Evolutionary conservation across 2,329 filamentous ascomycete species (phyloP).

Genomic region (Phialophora macrospora): DNA sequence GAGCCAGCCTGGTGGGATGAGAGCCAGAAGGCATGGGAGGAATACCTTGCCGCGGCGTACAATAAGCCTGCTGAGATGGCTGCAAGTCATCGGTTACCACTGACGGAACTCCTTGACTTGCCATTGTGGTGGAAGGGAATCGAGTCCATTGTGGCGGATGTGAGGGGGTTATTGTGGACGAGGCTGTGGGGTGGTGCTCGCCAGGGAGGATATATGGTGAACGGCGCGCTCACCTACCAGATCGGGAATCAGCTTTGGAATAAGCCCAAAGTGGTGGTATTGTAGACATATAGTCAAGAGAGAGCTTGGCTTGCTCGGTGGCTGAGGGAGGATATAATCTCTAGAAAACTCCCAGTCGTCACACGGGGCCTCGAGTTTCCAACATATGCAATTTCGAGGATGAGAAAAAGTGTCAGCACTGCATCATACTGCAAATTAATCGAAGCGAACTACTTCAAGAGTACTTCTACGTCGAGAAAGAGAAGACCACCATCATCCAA

Average conservation of each 20-base stretch:
- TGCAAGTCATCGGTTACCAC: conserved; percentile 39
- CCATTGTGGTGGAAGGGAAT: conserved; percentile 58
- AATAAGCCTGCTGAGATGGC: conserved; percentile 38
- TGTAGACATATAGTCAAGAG: conserved; percentile 34
- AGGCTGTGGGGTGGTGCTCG: conserved; percentile 62
- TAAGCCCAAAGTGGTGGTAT: conserved; percentile 46
- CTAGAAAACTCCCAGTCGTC: background rate
- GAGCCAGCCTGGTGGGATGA: conserved; percentile 76
- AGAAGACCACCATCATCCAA: background rate
- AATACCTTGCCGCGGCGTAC: conserved; percentile 54
- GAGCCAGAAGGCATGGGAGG: conserved; percentile 72
- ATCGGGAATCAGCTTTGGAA: conserved; percentile 46
- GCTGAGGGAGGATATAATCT: background rate
- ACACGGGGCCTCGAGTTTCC: background rate
- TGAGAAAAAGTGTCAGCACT: background rate
- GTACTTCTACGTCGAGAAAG: background rate
- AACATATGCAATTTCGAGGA: background rate
- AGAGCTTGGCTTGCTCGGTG: background rate
- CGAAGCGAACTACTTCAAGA: background rate
- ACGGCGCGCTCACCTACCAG: conserved; percentile 61
- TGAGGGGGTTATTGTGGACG: conserved; percentile 64
- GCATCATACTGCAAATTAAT: background rate
- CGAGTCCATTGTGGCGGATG: conserved; percentile 58
- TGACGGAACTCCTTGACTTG: conserved; percentile 47
- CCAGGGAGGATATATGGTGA: conserved; percentile 61